These are phyloP conservation scores for Parathielavia appendiculata DNA, from an alignment of 495 filamentous ascomycete species.

Conservation along the genomic window DNA sequence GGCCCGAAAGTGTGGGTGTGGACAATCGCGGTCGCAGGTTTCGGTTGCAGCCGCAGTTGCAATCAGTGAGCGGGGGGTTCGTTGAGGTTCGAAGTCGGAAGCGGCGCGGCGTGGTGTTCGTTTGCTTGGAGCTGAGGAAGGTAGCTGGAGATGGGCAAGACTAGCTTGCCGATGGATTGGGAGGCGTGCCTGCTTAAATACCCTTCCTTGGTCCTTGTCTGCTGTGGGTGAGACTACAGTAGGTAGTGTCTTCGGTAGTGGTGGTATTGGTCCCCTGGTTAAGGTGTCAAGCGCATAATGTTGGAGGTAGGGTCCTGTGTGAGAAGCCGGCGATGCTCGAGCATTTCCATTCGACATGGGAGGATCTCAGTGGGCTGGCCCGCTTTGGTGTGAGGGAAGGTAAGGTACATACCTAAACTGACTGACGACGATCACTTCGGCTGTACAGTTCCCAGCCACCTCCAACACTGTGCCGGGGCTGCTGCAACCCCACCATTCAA, in stretches of 20 bases:
- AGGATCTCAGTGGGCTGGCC: constrained; percentile 12
- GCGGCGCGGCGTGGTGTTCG: background rate
- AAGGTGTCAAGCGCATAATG: background rate
- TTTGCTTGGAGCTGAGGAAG: background rate
- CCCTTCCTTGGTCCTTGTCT: background rate
- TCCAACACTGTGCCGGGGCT: background rate
- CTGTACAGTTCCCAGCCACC: too few relatives aligned
- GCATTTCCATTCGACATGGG: constrained; percentile 3
- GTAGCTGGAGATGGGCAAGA: background rate
- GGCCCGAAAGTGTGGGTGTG: background rate
- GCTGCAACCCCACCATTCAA: constrained; percentile 5
- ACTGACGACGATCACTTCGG: too few relatives aligned
- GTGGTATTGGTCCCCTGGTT: constrained; percentile 5
- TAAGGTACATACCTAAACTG: too few relatives aligned
- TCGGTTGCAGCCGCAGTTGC: too few relatives aligned
- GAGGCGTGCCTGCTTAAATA: constrained; percentile 9
- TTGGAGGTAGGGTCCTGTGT: constrained; percentile 2
- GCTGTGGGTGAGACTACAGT: background rate
- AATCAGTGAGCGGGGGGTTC: background rate
- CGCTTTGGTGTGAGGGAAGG: constrained; percentile 4
- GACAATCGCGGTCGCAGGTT: background rate
- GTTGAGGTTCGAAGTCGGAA: background rate
- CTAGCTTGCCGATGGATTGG: background rate
- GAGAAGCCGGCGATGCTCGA: constrained; percentile 2
- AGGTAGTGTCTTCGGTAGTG: background rate